Base-by-base conservation (phyloP, 345 rosid genomes). In the Odontarrhena argentea region DNA sequence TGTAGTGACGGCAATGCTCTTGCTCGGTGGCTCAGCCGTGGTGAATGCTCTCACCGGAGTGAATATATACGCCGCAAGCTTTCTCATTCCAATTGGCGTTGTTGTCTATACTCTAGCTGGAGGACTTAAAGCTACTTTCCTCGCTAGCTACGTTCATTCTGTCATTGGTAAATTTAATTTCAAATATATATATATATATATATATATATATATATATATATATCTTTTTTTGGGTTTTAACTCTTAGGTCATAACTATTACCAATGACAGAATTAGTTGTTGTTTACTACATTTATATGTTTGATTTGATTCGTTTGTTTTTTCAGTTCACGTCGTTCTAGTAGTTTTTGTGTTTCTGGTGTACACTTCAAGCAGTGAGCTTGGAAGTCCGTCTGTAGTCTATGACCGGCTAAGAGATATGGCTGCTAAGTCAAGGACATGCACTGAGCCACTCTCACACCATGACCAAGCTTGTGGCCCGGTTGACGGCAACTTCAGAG, bases 121-220 rank as follows among this genome's bases (percentile, higher is more conserved):
- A 49, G 98, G 98, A 43, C 86, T 89, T 12, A 86, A 89, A 77
- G 98, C 98, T 51, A 92, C 98, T 34, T 92, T 92, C 75, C 81
- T 92, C 56, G 98, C 98, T 0, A 92, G 98, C 80, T 92, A 89
- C 60, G 87, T 89, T 52, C 98, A 92, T 70, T 92, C 98, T 32
- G 96, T 84, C 55, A 76, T 87, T 36, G 98, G 98, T 89, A 78
- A 25, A 59, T 5, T 52, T 26, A 12, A 1, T 11, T 11, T 12
- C 32, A 51, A 8, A 8, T 50, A 32, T 32, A 32, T 32, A 32
- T 32, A 32, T 32, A 2, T 32, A 28, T 28, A 28, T 28, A 28
- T 28, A 28, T 28, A 28, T 28, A 28, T 28, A 28, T 28, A 28
- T 28, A 28, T 28, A 28, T 28, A 28, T 28, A 28, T 28, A 28